Conservation (phyloP, 768 basidiomycete species). For the Termitomyces sp. region DNA sequence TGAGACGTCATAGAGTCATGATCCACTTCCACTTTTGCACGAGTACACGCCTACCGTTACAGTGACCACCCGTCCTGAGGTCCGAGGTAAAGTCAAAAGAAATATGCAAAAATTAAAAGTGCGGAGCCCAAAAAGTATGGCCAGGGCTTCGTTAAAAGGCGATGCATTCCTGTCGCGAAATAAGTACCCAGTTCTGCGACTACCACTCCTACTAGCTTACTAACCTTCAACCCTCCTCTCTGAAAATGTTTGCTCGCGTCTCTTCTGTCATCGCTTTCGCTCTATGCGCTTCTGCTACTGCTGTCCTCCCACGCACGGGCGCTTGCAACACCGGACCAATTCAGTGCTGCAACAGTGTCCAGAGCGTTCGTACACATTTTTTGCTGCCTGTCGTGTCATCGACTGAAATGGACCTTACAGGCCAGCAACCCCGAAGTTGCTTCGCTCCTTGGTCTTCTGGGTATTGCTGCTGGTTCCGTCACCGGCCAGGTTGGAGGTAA, state of each 20-base stretch:
- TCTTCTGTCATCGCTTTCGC: conserved; percentile 6
- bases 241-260: conserved; percentile 9
- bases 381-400: background rate
- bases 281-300: conserved; percentile 7
- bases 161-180: background rate
- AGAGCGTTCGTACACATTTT: background rate
- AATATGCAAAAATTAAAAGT: background rate
- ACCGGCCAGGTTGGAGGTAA: conserved; percentile 12
- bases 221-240: background rate
- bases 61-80: background rate
- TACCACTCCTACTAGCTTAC: background rate
- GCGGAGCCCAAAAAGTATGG: background rate
- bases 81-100: background rate
- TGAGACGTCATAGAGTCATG: background rate
- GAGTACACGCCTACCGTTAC: background rate
- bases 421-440: background rate
- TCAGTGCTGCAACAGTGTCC: conserved; percentile 16
- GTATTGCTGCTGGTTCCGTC: background rate
- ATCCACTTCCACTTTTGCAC: background rate
- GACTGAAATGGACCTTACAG: background rate
- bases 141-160: background rate
- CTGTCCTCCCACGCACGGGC: conserved; percentile 5
- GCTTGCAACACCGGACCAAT: conserved; percentile 12
- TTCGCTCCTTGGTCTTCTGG: conserved; percentile 2
- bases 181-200: background rate